These are phyloP conservation scores for Bolboschoenus planiculmis DNA, from an alignment of 176 grass and related monocot species.

Conservation along the genomic window DNA sequence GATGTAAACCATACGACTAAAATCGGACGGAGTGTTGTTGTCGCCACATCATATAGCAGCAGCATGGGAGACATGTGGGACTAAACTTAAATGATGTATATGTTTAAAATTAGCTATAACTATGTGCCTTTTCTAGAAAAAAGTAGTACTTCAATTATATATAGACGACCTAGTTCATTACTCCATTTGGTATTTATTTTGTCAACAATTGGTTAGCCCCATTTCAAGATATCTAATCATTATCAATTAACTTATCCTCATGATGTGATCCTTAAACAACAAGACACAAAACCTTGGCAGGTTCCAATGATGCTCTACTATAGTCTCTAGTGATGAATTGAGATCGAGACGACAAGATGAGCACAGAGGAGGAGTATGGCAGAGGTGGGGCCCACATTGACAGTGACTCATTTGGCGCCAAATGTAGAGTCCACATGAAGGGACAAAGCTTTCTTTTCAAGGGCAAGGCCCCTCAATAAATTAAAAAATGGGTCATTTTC, in stretches of 20 bases:
- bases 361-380: background rate
- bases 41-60: too few species aligned
- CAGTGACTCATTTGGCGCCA: conserved; percentile 13
- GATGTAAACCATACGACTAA: background rate
- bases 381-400: background rate
- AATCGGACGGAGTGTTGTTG: background rate
- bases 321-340: background rate
- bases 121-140: background rate
- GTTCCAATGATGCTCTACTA: background rate
- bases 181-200: background rate
- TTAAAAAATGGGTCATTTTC: conserved; percentile 4
- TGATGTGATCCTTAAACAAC: conserved; percentile 2
- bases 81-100: too few species aligned
- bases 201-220: background rate
- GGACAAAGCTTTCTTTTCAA: background rate
- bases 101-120: background rate
- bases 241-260: background rate
- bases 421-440: conserved; percentile 1
- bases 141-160: background rate
- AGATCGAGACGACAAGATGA: background rate
- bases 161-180: background rate
- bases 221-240: background rate
- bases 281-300: background rate
- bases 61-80: too few species aligned
- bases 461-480: background rate